Evolutionary conservation across 2,329 filamentous ascomycete species (phyloP).

Genomic region (Colletotrichum tropicale): DNA sequence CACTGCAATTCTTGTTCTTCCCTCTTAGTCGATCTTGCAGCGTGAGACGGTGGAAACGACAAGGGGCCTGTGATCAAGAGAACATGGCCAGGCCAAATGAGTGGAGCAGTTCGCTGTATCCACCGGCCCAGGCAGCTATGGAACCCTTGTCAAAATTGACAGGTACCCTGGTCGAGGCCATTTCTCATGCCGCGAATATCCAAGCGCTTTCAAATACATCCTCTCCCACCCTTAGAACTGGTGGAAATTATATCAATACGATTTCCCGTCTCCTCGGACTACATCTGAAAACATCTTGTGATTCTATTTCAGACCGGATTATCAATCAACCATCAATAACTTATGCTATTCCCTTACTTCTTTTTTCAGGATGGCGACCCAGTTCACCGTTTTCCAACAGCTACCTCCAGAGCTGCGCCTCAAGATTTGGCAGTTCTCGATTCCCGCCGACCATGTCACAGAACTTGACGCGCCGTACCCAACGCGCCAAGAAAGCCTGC

Average conservation of each 20-base stretch:
- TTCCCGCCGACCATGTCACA: neutral
- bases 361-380: neutral
- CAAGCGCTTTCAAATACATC: neutral
- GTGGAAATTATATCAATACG: neutral
- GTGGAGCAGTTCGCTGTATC: neutral
- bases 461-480: neutral
- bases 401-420: neutral
- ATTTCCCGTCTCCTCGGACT: neutral
- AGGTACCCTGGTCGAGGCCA: neutral
- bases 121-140: neutral
- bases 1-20: neutral
- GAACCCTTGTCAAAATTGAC: neutral
- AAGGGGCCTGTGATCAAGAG: neutral
- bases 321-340: neutral
- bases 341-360: fast-evolving
- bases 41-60: neutral
- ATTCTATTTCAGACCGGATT: fast-evolving
- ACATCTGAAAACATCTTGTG: neutral
- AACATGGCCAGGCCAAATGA: neutral
- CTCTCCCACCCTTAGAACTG: neutral
- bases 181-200: neutral
- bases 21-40: neutral
- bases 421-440: neutral
- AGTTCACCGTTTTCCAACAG: neutral
- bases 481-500: neutral